These are phyloP conservation scores for Phalaenopsis aphrodite DNA, from an alignment of 106 monocot species.

Conservation along the genomic window DNA sequence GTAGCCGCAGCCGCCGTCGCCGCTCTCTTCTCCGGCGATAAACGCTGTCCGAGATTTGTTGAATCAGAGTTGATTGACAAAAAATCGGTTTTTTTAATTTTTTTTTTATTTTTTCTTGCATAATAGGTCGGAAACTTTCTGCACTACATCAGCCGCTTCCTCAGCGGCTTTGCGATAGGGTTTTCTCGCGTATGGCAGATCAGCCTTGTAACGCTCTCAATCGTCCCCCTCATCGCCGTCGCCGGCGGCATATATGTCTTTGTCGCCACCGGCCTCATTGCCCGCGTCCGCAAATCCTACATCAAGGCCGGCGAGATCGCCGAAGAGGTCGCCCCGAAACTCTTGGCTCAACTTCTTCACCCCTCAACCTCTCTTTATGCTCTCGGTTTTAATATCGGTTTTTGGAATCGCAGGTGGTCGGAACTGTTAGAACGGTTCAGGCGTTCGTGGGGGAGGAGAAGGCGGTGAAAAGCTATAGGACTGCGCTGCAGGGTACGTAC, in stretches of 20 bases:
- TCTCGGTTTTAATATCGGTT: not conserved
- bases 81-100: not conserved
- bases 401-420: conserved; percentile 43
- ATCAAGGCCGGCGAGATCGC: conserved; percentile 93
- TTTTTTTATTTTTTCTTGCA: not conserved
- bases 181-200: conserved; percentile 93
- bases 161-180: conserved; percentile 84
- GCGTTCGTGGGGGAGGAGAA: conserved; percentile 96
- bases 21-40: not conserved
- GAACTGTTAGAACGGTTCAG: conserved; percentile 87
- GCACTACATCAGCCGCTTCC: conserved; percentile 94
- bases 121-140: conserved; percentile 69
- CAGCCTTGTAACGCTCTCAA: conserved; percentile 95
- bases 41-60: not conserved
- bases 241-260: conserved; percentile 87
- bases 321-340: conserved; percentile 53
- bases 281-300: conserved; percentile 90
- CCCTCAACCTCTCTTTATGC: not conserved
- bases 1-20: not conserved
- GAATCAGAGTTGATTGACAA: not conserved
- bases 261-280: conserved; percentile 78
- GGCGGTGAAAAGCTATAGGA: conserved; percentile 53
- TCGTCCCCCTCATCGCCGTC: conserved; percentile 89
- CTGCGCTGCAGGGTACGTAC: conserved; percentile 59
- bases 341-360: too few relatives aligned